Base-by-base conservation (phyloP, 805 yeast species). In the Metschnikowia continentalis region DNA sequence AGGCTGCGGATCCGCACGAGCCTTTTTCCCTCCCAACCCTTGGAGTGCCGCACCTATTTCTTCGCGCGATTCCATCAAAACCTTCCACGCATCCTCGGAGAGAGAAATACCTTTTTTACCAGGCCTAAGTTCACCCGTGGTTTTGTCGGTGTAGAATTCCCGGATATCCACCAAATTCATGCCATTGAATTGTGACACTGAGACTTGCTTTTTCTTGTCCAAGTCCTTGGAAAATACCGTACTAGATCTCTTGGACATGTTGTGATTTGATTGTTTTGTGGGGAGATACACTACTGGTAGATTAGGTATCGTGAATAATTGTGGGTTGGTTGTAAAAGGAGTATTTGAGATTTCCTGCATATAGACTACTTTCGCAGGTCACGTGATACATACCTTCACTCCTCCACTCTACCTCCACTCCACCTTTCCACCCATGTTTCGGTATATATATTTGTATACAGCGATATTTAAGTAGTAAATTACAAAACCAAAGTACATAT, bases 101-200 rank as follows among this genome's bases (percentile, higher is more conserved):
- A 84, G 63, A 1, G 88, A 74, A 19, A 84, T 81, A 0, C 88
- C 88, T 68, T 91, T 91, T 62, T 82, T 85, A 0, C 96, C 96
- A 0, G 98, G 98, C 53, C 77, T 77, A 71, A 77, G 74, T 53
- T 82, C 84, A 5, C 85, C 85, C 46, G 82, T 80, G 47, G 82
- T 80, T 51, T 67, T 70, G 57, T 71, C 76, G 14, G 62, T 46
- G 66, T 89, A 91, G 69, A 75, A 90, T 64, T 91, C 97, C 52
- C 98, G 78, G 48, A 91, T 87, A 61, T 91, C 96, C 13, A 92
- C 81, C 56, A 90, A 70, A 33, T 79, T 79, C 50, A 72, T 70
- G 47, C 83, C 83, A 49, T 86, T 83, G 73, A 82, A 91, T 57
- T 78, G 79, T 51, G 90, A 77, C 15, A 92, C 90, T 0, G 88